These are phyloP conservation scores for Prunus salicina DNA, from an alignment of 306 rosid genomes.

Conservation along the genomic window DNA sequence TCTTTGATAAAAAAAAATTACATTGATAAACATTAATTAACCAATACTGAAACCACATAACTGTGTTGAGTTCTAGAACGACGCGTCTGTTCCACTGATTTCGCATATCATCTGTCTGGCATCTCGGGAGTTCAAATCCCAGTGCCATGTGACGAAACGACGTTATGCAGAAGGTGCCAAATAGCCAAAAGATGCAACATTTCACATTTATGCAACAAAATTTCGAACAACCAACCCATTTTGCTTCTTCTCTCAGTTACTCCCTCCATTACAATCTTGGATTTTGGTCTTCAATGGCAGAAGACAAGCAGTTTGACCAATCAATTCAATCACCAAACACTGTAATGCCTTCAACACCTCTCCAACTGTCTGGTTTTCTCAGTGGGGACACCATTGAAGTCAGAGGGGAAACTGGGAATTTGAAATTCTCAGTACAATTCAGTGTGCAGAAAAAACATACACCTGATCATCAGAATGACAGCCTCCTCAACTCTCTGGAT, in stretches of 20 bases:
- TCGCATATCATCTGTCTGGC: not conserved
- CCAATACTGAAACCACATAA: not conserved
- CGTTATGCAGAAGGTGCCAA: not conserved
- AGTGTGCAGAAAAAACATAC: slow-evolving; percentile 8
- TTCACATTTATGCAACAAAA: not conserved
- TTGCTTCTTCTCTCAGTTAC: not conserved
- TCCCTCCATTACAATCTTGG: not conserved
- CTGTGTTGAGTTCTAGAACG: not conserved
- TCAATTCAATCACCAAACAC: not conserved
- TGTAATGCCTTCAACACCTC: slow-evolving; percentile 10
- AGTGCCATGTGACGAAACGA: not conserved
- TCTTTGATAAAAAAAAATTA: too few species aligned
- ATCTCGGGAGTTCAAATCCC: not conserved
- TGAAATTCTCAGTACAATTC: slow-evolving; percentile 27
- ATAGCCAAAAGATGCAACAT: not conserved
- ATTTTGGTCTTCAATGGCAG: slow-evolving; percentile 8
- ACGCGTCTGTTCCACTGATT: not conserved
- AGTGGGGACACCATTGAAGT: slow-evolving; percentile 28
- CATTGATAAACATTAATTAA: too few species aligned
- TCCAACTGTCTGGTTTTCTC: slow-evolving; percentile 34
- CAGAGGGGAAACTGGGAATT: slow-evolving; percentile 17
- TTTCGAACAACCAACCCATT: not conserved
- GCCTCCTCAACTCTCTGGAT: slow-evolving; percentile 7
- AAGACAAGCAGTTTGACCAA: not conserved
- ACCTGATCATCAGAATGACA: not conserved